phyloP scores from a whole-genome alignment of 73 alveolate genomes.

The Paramecium sonneborni region DNA sequence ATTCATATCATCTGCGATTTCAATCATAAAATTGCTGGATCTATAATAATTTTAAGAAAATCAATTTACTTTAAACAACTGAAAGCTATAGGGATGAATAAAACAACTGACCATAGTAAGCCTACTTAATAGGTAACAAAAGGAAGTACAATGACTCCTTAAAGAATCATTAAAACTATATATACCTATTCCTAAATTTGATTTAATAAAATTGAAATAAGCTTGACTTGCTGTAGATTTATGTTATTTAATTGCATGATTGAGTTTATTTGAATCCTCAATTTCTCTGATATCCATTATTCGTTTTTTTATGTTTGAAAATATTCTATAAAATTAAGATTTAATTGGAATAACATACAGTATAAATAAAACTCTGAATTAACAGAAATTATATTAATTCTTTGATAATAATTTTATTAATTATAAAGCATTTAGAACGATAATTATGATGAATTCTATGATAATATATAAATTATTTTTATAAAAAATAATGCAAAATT shows the following conservation, averaged over 20 bases:
- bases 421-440: background rate
- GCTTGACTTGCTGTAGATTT: conserved; percentile 21
- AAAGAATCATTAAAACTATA: background rate
- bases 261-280: background rate
- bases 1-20: conserved; percentile 28
- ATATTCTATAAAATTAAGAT: background rate
- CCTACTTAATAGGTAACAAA: conserved; percentile 26
- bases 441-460: background rate
- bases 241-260: background rate
- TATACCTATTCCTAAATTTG: conserved; percentile 38
- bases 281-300: background rate
- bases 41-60: background rate
- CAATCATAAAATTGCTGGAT: background rate
- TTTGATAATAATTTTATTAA: background rate
- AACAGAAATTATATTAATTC: background rate
- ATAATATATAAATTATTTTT: background rate
- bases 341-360: background rate
- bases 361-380: background rate
- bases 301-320: background rate
- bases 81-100: background rate
- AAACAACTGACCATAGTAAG: conserved; percentile 15
- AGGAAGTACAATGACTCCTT: conserved; percentile 23
- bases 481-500: background rate
- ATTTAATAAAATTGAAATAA: conserved; percentile 3
- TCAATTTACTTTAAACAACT: background rate